phyloP scores from a whole-genome alignment of 306 rosid genomes.

The Rosa multiflora region DNA sequence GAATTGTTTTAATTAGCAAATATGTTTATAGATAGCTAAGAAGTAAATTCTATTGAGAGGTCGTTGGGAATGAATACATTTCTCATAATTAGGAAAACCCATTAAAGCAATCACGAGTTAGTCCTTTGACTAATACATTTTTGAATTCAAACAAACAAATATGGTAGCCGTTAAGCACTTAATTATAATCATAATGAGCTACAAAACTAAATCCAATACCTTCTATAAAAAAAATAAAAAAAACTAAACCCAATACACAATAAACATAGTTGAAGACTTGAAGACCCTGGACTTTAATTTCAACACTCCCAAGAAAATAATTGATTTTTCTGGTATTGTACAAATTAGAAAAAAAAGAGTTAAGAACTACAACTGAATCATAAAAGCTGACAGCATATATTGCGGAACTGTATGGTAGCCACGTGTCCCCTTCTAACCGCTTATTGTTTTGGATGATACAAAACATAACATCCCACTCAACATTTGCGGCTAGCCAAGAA shows the following conservation, averaged over 20 bases:
- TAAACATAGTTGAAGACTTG: neutral
- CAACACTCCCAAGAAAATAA: neutral
- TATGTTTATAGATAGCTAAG: neutral
- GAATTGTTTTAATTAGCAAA: neutral
- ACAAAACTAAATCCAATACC: neutral
- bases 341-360: neutral
- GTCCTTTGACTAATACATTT: conserved; percentile 5
- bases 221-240: neutral
- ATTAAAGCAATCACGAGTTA: neutral
- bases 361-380: neutral
- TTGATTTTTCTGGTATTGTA: neutral
- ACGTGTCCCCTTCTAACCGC: neutral
- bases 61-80: conserved; percentile 14
- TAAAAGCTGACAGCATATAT: neutral
- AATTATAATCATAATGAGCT: neutral
- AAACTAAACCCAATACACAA: neutral
- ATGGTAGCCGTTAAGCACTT: neutral
- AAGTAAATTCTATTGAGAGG: neutral
- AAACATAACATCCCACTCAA: conserved; percentile 11
- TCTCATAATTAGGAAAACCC: neutral
- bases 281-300: neutral
- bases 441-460: neutral
- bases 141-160: conserved; percentile 2
- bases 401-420: neutral
- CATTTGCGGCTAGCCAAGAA: conserved; percentile 22